Percentiles rank a stretch among this genome's conserved stretches.
Conservation (phyloP, 345 rosid genomes). For the Aquilaria yunnanensis region DNA sequence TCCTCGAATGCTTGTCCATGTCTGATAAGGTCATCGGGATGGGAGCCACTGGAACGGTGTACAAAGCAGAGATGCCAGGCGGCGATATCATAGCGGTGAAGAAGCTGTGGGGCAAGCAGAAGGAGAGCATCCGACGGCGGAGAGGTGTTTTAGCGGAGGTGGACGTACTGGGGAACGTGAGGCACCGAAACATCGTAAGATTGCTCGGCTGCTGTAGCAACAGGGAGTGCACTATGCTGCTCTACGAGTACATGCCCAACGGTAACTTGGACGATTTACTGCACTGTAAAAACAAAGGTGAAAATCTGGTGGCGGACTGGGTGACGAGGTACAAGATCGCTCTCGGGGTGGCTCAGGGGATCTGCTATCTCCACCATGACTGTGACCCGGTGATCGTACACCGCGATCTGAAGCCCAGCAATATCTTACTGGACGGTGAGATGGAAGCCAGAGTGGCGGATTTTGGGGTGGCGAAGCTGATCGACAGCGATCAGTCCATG, state of each 20-base stretch:
- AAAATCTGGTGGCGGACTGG: constrained; percentile 69
- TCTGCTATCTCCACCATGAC: constrained; percentile 96
- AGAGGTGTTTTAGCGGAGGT: constrained; percentile 91
- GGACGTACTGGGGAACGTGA: constrained; percentile 81
- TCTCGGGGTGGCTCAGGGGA: constrained; percentile 97
- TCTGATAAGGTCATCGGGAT: constrained; percentile 82
- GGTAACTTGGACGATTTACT: constrained; percentile 80
- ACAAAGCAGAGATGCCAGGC: constrained; percentile 89
- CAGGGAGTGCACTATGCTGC: constrained; percentile 85
- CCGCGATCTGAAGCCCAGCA: constrained; percentile 93
- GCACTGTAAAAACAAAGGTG: constrained; percentile 65
- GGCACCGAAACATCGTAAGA: constrained; percentile 91
- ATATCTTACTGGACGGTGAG: constrained; percentile 75
- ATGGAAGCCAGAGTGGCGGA: constrained; percentile 99
- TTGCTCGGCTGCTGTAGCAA: constrained; percentile 87
- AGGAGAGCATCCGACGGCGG: constrained; percentile 62
- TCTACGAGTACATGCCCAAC: constrained; percentile 95
- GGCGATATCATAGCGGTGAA: constrained; percentile 96
- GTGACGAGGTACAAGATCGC: constrained; percentile 75
- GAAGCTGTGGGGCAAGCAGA: constrained; percentile 86
- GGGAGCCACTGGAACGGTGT: constrained; percentile 94
- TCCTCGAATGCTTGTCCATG: constrained; percentile 63
- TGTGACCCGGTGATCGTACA: constrained; percentile 97
- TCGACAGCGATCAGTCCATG: constrained; percentile 91
- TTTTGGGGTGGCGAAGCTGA: constrained; percentile 92